These are phyloP conservation scores for Halophytophthora polymorphica DNA, from an alignment of 352 stramenopile species.

Conservation along the genomic window DNA sequence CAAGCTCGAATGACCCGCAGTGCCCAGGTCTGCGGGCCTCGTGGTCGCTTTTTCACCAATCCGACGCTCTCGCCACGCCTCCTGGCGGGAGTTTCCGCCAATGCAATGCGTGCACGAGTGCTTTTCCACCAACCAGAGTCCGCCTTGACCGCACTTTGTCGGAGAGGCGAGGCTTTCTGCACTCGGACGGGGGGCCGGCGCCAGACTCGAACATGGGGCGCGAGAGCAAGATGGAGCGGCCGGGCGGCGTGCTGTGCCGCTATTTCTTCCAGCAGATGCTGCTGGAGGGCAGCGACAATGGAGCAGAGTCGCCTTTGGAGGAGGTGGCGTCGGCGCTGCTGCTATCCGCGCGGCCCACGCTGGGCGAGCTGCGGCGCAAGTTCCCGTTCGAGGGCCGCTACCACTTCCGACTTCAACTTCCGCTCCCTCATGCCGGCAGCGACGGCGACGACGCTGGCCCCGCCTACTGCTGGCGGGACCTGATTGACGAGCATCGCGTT, in stretches of 20 bases:
- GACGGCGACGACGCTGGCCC: conserved; percentile 7
- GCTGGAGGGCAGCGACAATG: conserved; percentile 38
- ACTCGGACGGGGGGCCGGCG: no score
- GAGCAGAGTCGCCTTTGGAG: conserved; percentile 24
- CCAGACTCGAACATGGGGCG: neutral
- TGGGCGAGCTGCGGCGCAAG: conserved; percentile 55
- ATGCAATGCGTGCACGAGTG: no score
- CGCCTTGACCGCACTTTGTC: no score
- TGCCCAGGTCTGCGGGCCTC: no score
- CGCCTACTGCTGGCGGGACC: conserved; percentile 77
- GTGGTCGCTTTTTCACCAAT: no score
- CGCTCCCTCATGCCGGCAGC: conserved; percentile 7
- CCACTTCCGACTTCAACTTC: conserved; percentile 78
- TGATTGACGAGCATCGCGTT: conserved; percentile 42
- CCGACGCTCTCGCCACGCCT: no score
- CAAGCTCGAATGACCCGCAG: no score
- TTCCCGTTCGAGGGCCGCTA: conserved; percentile 77
- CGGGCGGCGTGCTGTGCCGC: conserved; percentile 58
- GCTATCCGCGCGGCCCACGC: conserved; percentile 59
- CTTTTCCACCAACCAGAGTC: no score
- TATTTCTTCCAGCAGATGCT: conserved; percentile 85
- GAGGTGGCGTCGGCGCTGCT: conserved; percentile 58
- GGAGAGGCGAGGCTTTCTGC: no score
- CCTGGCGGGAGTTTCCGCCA: no score
- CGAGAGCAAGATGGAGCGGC: conserved; percentile 8